Percentiles rank a stretch among this genome's conserved stretches.
phyloP scores from a whole-genome alignment of 2,329 filamentous ascomycete species.

The Arthrinium puccinioides region DNA sequence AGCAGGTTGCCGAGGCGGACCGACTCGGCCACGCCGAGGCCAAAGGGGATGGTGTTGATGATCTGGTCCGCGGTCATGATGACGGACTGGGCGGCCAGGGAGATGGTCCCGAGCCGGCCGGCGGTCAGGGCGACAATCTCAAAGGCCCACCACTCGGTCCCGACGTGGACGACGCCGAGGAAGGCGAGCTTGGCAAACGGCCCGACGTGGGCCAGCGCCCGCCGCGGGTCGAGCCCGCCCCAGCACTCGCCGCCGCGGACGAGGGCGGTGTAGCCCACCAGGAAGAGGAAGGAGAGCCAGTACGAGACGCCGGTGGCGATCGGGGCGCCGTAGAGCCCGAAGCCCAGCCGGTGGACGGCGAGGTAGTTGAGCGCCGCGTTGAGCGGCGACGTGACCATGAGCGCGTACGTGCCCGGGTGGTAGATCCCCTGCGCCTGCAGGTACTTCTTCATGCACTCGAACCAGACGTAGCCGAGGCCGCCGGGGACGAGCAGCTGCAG shows the following conservation, averaged over 20 bases:
- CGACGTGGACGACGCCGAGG: constrained; percentile 74
- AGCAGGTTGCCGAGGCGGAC: constrained; percentile 74
- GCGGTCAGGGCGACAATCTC: constrained; percentile 83
- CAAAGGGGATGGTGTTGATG: constrained; percentile 80
- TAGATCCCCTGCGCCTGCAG: constrained; percentile 82
- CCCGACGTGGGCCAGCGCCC: constrained; percentile 57
- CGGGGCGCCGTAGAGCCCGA: constrained; percentile 73
- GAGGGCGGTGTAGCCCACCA: constrained; percentile 67
- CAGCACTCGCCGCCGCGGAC: constrained; percentile 69
- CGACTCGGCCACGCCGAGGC: constrained; percentile 74
- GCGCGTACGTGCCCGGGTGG: constrained; percentile 72
- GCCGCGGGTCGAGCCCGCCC: constrained; percentile 61
- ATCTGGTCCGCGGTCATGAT: constrained; percentile 88
- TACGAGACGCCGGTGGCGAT: constrained; percentile 79
- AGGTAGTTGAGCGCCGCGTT: constrained; percentile 76
- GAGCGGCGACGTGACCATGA: constrained; percentile 74
- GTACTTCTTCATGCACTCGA: constrained; percentile 80
- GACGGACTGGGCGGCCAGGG: constrained; percentile 75
- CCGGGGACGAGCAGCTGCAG: constrained; percentile 69
- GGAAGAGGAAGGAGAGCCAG: constrained; percentile 73
- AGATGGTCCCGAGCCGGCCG: constrained; percentile 69
- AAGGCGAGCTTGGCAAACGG: constrained; percentile 69
- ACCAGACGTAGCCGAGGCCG: constrained; percentile 80
- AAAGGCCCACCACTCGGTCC: constrained; percentile 92
- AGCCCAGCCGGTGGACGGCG: constrained; percentile 63